These are phyloP conservation scores for carrot (Daucus carota) DNA, from an alignment of 129 eudicot genomes.

Conservation along the genomic window DNA sequence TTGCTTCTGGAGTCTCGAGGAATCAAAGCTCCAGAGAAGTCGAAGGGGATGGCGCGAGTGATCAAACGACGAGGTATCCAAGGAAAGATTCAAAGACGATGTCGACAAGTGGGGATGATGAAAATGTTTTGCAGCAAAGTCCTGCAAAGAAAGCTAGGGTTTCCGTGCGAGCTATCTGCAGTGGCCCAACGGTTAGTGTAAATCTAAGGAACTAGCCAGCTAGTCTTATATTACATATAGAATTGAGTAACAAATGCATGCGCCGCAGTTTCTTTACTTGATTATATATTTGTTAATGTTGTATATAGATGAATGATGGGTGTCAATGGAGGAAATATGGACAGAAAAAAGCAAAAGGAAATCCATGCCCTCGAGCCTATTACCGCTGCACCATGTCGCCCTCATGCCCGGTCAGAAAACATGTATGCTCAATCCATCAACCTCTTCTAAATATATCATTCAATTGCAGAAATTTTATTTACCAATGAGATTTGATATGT, in stretches of 20 bases:
- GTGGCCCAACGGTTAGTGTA: conserved; percentile 45
- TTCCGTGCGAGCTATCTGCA: conserved; percentile 59
- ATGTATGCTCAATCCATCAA: conserved; percentile 21
- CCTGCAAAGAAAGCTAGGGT: conserved; percentile 51
- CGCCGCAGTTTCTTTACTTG: neutral
- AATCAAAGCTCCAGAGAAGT: conserved; percentile 10
- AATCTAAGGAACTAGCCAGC: neutral
- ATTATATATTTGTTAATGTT: neutral
- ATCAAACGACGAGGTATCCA: conserved; percentile 17
- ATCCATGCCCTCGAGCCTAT: conserved; percentile 91
- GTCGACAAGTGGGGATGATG: conserved; percentile 32
- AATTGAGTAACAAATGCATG: neutral
- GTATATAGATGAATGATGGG: conserved; percentile 63
- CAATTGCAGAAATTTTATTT: neutral
- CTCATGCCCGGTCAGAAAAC: conserved; percentile 83
- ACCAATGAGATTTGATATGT: no score
- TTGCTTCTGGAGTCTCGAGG: conserved; percentile 9
- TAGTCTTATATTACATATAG: no score
- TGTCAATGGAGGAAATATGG: conserved; percentile 98
- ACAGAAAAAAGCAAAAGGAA: conserved; percentile 81
- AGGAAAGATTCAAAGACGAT: conserved; percentile 24
- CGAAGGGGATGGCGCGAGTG: neutral
- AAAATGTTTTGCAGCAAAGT: conserved; percentile 17
- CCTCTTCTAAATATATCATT: neutral
- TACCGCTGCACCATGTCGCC: conserved; percentile 81